Base-by-base conservation (phyloP, 345 rosid species). In the Firmiana major region DNA sequence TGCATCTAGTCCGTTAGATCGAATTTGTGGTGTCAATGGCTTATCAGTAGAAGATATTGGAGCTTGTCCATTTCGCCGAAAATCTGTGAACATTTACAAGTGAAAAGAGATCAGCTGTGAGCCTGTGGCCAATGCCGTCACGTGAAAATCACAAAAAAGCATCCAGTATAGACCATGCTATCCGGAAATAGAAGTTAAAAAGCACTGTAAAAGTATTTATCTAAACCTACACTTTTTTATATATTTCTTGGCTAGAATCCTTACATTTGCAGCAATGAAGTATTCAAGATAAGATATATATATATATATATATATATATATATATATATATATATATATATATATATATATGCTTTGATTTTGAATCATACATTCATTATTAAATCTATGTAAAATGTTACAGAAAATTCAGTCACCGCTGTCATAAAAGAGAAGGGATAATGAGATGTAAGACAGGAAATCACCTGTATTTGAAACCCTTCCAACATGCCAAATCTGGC, bases 401-500 rank as follows among this genome's bases (percentile, higher is more conserved):
- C 55, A 0, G 55, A 51, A 51, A 51, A 16, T 51, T 11, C 51
- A 46, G 51, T 46, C 51, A 46, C 16, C 51, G 2, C 51, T 11
- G 16, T 2, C 3, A 46, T 15, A 57, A 13, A n/a, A 57, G 11
- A 22, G 1, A 57, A 21, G 62, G 8, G 5, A 57, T 57, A 3
- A 55, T 8, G 11, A 21, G 5, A 4, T 55, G 9, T 8, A n/a
- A 58, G 26, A 16, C 21, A 45, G 22, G 19, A 19, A 62, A n/a
- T 40, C 16, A 92, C 92, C 86, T 40, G 21, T 24, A 70, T 83
- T 89, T 45, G 94, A 90, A 78, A 86, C 91, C 24, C 97, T 84
- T 19, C 94, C 97, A 24, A 81, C 89, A 77, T 92, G 94, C 92
- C 89, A 81, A 64, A 89, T 79, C 80, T 90, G 97, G 72, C 92